Base-by-base conservation (phyloP, 768 basidiomycete species). In the Termitomyces sp. region DNA sequence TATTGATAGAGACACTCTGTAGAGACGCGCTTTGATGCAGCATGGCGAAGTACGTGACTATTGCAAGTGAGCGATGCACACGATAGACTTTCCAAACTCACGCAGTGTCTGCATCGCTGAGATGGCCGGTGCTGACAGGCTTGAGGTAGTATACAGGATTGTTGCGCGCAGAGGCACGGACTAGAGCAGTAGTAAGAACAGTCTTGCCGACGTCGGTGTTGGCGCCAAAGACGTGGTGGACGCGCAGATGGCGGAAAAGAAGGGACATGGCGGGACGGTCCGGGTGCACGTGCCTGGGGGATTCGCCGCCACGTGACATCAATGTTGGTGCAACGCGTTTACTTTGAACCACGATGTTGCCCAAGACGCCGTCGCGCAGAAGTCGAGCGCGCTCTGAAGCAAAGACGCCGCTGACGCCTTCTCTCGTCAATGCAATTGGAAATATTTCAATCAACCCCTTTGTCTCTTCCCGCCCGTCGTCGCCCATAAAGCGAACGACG, bases 121-220 rank as follows among this genome's bases (percentile, higher is more conserved):
- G 71, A 0, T 85, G 77, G 2, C 96, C 96, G 0, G 96, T 96
- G 68, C 93, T 95, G 56, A 98, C 84, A 0, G 96, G 96, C 65
- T 98, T 98, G 52, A 91, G 73, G 58, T 91, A 91, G 61, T 82
- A 84, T 0, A 84, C 85, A 35, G 71, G 64, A 3, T 75, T 74
- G 23, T 13, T 4, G 76, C 73, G 51, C 0, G 85, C 85, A n/a
- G 91, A 90, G 0, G 91, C 87, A 33, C 90, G 79, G 41, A 86
- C 82, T 33, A 98, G 83, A 1, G 91, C 91, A 2, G 94, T 83
- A 1, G 92, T 89, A 51, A 98, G 74, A 54, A 98, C 80, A 0
- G 95, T 97, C 72, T 98, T 98, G 25, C 96, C 96, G 47, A 98
- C 94, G 69, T 94, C 86, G 2, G 96, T 98, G 70, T 96, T 97